Percentiles rank a stretch among this genome's conserved stretches.
Evolutionary conservation across 2,329 filamentous ascomycete species (phyloP).

Genomic region (Calonectria honghensis): DNA sequence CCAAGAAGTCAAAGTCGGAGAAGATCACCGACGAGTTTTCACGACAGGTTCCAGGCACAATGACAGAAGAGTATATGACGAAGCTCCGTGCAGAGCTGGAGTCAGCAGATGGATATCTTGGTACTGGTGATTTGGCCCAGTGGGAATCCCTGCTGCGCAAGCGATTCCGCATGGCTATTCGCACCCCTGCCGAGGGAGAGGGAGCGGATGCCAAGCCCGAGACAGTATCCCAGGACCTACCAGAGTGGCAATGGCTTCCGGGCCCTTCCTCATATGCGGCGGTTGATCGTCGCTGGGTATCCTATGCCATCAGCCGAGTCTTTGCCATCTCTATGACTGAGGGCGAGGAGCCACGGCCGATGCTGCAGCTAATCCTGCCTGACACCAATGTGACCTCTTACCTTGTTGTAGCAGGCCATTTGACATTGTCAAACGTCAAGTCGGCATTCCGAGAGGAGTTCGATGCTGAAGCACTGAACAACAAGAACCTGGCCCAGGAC

Average conservation of each 20-base stretch:
- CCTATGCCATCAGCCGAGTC: constrained; percentile 77
- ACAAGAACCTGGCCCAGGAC: constrained; percentile 73
- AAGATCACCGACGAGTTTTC: constrained; percentile 59
- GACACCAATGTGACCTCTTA: constrained; percentile 75
- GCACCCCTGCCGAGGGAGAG: constrained; percentile 42
- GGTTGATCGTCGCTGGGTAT: constrained; percentile 79
- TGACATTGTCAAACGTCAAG: constrained; percentile 76
- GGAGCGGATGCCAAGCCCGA: constrained; percentile 51
- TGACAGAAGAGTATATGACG: constrained; percentile 69
- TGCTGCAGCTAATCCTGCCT: constrained; percentile 63
- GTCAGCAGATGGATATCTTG: constrained; percentile 69
- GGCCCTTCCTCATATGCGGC: constrained; percentile 68
- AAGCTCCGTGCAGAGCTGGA: constrained; percentile 67
- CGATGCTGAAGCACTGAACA: constrained; percentile 65
- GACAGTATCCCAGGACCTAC: constrained; percentile 51
- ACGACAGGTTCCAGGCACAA: constrained; percentile 67
- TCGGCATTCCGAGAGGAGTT: constrained; percentile 73
- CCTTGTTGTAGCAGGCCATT: constrained; percentile 75
- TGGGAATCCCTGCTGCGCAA: constrained; percentile 71
- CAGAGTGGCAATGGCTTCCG: constrained; percentile 72
- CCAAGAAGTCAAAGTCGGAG: constrained; percentile 59
- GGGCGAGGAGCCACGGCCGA: constrained; percentile 60
- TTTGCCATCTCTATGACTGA: constrained; percentile 71
- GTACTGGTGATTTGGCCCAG: constrained; percentile 65
- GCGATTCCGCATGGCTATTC: constrained; percentile 68